Percentiles rank a stretch among this genome's conserved stretches.
Conservation (phyloP, 1,284 basidiomycete species). For the Coniferiporia sulphurascens region DNA sequence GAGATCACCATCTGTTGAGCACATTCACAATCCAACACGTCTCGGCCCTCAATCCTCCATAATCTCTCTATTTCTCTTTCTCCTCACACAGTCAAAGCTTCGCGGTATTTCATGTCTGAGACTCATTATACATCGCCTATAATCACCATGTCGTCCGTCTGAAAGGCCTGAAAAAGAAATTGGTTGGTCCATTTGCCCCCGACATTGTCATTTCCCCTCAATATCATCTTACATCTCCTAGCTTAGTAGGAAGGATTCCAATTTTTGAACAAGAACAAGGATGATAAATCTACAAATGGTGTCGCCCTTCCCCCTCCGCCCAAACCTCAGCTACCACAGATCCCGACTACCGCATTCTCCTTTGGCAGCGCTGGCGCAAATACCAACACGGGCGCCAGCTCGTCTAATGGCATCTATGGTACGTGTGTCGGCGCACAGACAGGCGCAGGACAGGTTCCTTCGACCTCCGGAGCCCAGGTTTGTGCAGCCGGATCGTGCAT, state of each 20-base stretch:
- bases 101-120: not conserved
- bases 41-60: not conserved
- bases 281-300: slow-evolving; percentile 39
- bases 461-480: slow-evolving; percentile 26
- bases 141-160: slow-evolving; percentile 30
- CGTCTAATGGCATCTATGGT: slow-evolving; percentile 23
- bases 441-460: slow-evolving; percentile 1
- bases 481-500: slow-evolving; percentile 37
- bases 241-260: slow-evolving; percentile 66
- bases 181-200: slow-evolving; percentile 46
- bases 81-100: not conserved
- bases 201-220: slow-evolving; percentile 22
- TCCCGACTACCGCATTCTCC: slow-evolving; percentile 5
- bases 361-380: not conserved
- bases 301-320: slow-evolving; percentile 30
- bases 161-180: slow-evolving; percentile 88
- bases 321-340: slow-evolving; percentile 27
- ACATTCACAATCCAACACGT: not conserved
- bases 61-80: not conserved
- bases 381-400: not conserved
- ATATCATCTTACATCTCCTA: slow-evolving; percentile 29
- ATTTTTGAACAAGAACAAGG: slow-evolving; percentile 59
- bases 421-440: not conserved
- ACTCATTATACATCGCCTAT: slow-evolving; percentile 13
- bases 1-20: not conserved